Evolutionary conservation across 2,329 filamentous ascomycete species (phyloP), one percentile per base, ranked within the genome.

Genomic region (Scorias spongiosa): DNA sequence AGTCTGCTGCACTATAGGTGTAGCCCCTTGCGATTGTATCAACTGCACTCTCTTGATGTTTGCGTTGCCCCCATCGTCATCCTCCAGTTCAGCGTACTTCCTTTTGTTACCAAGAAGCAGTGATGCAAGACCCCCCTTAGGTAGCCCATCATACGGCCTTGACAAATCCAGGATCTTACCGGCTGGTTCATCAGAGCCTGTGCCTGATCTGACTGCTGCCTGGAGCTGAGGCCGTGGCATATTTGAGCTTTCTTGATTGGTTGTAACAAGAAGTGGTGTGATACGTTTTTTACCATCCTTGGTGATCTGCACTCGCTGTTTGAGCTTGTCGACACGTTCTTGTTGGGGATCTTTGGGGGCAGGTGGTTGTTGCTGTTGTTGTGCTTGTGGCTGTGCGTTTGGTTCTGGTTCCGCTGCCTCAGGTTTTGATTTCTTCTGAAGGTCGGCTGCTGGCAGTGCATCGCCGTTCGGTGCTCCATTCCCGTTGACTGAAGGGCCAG

Each of bases 251-350:
- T 84, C 85, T 1, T 81, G 84, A 2, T 84, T 86, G 8, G 88
- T 89, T 2, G 69, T 71, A 6, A 98, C 85, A 10, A 98, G 71
- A 50, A 98, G 70, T 1, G 91, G 91, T 3, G 87, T 84, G 44
- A 98, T 89, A 44, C 91, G 77, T 66, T 98, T 98, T 66, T 91
- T 96, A 28, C 91, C 91, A 51, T 98, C 89, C 60, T 95, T 96
- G 0, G 86, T 93, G 47, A 95, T 81, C 0, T 89, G 95, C 2
- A 96, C 88, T 42, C 91, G 76, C 49, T 89, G 85, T 63, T 96
- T 96, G 50, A 96, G 65, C 49, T 75, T 74, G 52, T 82, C 78
- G 2, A 82, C 61, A 52, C 77, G 76, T 12, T 68, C 71, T 46
- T 69, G 66, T 50, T 74, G 75, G 10, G 72, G 69, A 52, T 81